A percentile compares a stretch with the other conserved stretches of the same genome.
These are phyloP conservation scores for Opeltia flavorubescens DNA, from an alignment of 495 filamentous ascomycete species.

Conservation along the genomic window DNA sequence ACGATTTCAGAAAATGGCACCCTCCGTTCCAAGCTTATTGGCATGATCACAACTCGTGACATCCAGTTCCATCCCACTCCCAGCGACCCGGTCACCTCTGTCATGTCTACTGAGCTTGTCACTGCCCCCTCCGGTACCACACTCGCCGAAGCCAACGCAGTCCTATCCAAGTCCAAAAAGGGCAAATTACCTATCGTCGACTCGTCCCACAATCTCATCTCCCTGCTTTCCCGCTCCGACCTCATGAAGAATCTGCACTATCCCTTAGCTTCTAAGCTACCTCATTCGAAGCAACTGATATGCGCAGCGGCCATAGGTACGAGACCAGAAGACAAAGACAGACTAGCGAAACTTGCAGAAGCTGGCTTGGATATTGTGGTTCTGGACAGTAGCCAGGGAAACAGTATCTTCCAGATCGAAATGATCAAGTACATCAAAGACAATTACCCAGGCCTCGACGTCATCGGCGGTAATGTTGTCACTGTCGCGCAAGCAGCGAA, in stretches of 20 bases:
- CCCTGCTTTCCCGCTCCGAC: slow-evolving; percentile 91
- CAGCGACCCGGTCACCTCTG: slow-evolving; percentile 60
- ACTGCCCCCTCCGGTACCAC: slow-evolving; percentile 79
- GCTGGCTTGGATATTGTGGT: slow-evolving; percentile 92
- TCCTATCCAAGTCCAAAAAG: slow-evolving; percentile 92
- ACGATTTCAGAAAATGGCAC: slow-evolving; percentile 62
- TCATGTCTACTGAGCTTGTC: slow-evolving; percentile 93
- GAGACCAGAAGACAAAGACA: slow-evolving; percentile 73
- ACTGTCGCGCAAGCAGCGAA: slow-evolving; percentile 86
- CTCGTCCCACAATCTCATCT: slow-evolving; percentile 55
- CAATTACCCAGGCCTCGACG: slow-evolving; percentile 71
- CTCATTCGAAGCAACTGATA: slow-evolving; percentile 94
- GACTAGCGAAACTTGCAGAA: slow-evolving; percentile 79
- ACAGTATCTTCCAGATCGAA: slow-evolving; percentile 90
- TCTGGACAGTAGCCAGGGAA: slow-evolving; percentile 91
- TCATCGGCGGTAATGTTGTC: slow-evolving; percentile 96
- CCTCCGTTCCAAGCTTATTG: slow-evolving; percentile 85
- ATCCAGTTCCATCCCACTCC: slow-evolving; percentile 78
- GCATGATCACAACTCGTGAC: slow-evolving; percentile 94
- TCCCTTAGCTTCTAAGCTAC: slow-evolving; percentile 90
- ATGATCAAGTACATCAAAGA: slow-evolving; percentile 95
- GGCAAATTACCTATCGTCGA: slow-evolving; percentile 98
- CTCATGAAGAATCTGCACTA: slow-evolving; percentile 98
- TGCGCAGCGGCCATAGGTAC: slow-evolving; percentile 92
- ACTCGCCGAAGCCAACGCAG: slow-evolving; percentile 77